Conservation (phyloP, 441 rosid species). For the Iberis amara region DNA sequence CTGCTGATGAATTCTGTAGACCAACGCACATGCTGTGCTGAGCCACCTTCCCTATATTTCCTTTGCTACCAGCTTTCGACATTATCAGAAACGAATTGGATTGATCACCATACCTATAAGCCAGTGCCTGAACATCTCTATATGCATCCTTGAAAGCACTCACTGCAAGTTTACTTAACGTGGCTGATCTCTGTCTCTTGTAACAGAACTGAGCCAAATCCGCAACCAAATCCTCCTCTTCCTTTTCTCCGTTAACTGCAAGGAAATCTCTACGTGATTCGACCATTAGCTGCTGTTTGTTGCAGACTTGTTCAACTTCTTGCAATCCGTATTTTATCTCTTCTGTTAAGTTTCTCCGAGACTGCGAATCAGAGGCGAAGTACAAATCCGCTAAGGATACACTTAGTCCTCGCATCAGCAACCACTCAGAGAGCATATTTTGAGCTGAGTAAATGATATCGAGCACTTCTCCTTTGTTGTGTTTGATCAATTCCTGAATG, state of each 20-base stretch:
- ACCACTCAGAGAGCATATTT: slow-evolving; percentile 85
- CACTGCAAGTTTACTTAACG: slow-evolving; percentile 64
- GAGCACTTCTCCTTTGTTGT: slow-evolving; percentile 43
- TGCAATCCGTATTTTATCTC: slow-evolving; percentile 63
- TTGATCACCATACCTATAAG: slow-evolving; percentile 50
- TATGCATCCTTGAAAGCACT: slow-evolving; percentile 74
- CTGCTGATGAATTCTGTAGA: slow-evolving; percentile 71
- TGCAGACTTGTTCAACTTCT: slow-evolving; percentile 63
- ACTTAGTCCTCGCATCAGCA: slow-evolving; percentile 75
- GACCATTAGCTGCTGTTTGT: slow-evolving; percentile 69
- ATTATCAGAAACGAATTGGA: slow-evolving; percentile 72
- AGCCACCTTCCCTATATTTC: slow-evolving; percentile 67
- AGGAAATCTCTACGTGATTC: slow-evolving; percentile 56
- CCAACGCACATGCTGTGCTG: slow-evolving; percentile 95
- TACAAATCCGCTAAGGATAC: slow-evolving; percentile 76
- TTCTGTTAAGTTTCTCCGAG: slow-evolving; percentile 56
- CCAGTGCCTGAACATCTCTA: slow-evolving; percentile 72
- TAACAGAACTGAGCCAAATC: slow-evolving; percentile 44
- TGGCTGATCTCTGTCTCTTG: slow-evolving; percentile 78
- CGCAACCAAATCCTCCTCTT: slow-evolving; percentile 31
- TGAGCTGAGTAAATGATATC: slow-evolving; percentile 63
- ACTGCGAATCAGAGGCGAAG: slow-evolving; percentile 46
- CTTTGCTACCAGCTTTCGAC: slow-evolving; percentile 96
- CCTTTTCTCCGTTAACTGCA: slow-evolving; percentile 41
- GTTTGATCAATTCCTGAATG: slow-evolving; percentile 59